These are phyloP conservation scores for Isoetes taiwanensis DNA, from an alignment of 75 land plant species.

Conservation along the genomic window DNA sequence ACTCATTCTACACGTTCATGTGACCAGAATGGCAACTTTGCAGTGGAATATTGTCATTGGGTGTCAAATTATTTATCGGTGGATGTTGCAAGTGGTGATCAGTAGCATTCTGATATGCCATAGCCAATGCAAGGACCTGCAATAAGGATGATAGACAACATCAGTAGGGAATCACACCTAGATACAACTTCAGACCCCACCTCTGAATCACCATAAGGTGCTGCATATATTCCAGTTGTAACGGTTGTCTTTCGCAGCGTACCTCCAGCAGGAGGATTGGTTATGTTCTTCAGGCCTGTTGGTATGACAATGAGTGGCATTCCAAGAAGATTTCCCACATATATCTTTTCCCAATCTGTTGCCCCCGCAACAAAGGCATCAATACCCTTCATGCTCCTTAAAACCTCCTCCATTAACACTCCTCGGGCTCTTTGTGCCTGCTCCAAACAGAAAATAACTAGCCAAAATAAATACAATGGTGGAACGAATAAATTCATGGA, in stretches of 20 bases:
- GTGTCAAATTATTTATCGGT: conserved; percentile 50
- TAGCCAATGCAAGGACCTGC: conserved; percentile 65
- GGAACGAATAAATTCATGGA: not conserved
- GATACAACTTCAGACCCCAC: too few relatives aligned
- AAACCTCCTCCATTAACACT: conserved; percentile 42
- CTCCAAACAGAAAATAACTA: not conserved
- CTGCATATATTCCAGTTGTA: conserved; percentile 63
- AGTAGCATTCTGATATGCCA: conserved; percentile 61
- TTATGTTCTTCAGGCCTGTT: conserved; percentile 42
- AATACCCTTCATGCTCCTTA: conserved; percentile 39
- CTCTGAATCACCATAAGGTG: conserved; percentile 52
- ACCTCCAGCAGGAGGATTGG: conserved; percentile 26
- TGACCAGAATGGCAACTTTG: too few relatives aligned
- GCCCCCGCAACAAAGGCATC: conserved; percentile 78
- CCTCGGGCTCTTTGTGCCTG: conserved; percentile 84
- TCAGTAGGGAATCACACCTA: too few relatives aligned
- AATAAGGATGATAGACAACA: too few relatives aligned
- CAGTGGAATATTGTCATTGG: too few relatives aligned
- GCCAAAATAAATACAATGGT: not conserved
- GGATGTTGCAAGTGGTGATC: conserved; percentile 64
- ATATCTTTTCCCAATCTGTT: conserved; percentile 78
- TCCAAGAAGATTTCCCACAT: conserved; percentile 77
- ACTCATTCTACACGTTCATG: too few relatives aligned
- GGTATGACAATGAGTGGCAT: conserved; percentile 65
- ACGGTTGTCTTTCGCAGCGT: conserved; percentile 41